Evolutionary conservation across 208 protist genomes (phyloP).

Genomic region (Leishmania gerbilli): DNA sequence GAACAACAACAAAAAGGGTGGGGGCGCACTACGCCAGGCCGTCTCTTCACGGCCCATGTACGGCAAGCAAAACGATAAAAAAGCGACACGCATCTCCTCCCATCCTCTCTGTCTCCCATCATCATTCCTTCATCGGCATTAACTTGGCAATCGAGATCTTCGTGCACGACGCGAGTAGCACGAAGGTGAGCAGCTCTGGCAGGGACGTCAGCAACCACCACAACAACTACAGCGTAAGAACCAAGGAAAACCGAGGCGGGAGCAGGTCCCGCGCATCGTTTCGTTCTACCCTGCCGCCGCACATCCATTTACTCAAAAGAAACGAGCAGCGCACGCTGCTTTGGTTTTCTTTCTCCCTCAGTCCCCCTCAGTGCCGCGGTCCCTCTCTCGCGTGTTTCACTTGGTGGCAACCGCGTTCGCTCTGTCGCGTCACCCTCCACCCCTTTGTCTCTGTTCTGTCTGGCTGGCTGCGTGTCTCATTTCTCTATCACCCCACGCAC

Average conservation of each 20-base stretch:
- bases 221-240: neutral
- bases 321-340: neutral
- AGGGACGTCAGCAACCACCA: neutral
- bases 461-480: conserved; percentile 4
- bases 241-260: neutral
- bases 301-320: neutral
- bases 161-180: neutral
- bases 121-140: neutral
- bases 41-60: neutral
- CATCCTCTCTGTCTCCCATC: neutral
- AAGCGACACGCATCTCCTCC: neutral
- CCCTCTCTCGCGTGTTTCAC: neutral
- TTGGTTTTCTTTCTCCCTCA: neutral
- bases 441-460: neutral
- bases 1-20: neutral
- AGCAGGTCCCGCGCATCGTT: neutral
- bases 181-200: neutral
- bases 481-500: neutral
- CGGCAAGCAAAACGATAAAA: neutral
- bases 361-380: neutral
- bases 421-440: neutral
- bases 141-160: neutral
- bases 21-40: neutral
- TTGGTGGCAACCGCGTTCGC: neutral
- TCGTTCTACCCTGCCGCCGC: neutral